Evolutionary conservation across 2,329 filamentous ascomycete species (phyloP).

Genomic region (Colletotrichum sp.): DNA sequence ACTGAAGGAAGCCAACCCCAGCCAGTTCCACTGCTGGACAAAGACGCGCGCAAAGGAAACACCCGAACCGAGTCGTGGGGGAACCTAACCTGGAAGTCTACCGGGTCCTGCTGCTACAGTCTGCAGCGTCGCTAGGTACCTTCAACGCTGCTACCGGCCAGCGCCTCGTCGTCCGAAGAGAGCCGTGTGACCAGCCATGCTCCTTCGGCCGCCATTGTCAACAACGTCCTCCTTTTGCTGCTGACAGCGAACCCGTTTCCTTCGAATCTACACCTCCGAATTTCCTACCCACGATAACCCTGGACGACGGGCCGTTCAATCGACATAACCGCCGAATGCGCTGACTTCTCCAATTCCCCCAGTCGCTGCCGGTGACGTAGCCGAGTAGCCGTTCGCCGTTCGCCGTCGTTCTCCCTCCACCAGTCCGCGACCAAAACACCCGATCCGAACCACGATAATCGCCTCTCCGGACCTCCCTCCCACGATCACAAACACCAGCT

Average conservation of each 20-base stretch:
- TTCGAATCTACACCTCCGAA: background rate
- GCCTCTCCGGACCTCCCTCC: background rate
- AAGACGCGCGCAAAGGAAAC: background rate
- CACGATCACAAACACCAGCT: background rate
- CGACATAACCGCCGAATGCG: background rate
- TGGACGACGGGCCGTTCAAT: background rate
- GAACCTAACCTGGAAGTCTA: background rate
- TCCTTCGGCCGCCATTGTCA: background rate
- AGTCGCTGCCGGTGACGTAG: conserved; percentile 9
- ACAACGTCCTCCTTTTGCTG: background rate
- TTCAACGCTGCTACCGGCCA: background rate
- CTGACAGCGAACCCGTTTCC: background rate
- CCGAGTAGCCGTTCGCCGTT: background rate
- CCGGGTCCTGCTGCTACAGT: background rate
- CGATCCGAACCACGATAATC: background rate
- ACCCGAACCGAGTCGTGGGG: conserved; percentile 5
- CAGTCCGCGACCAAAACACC: background rate
- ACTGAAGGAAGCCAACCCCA: background rate
- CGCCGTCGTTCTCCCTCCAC: background rate
- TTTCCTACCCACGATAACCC: background rate
- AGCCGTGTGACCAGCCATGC: conserved; percentile 8
- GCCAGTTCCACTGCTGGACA: background rate
- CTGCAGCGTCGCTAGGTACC: background rate
- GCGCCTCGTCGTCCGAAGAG: conserved; percentile 16
- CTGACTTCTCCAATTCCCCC: background rate